A percentile compares a stretch with the other conserved stretches of the same genome.
Evolutionary conservation across 2,329 filamentous ascomycete genomes (phyloP).

Genomic region (Geosmithia morbida): DNA sequence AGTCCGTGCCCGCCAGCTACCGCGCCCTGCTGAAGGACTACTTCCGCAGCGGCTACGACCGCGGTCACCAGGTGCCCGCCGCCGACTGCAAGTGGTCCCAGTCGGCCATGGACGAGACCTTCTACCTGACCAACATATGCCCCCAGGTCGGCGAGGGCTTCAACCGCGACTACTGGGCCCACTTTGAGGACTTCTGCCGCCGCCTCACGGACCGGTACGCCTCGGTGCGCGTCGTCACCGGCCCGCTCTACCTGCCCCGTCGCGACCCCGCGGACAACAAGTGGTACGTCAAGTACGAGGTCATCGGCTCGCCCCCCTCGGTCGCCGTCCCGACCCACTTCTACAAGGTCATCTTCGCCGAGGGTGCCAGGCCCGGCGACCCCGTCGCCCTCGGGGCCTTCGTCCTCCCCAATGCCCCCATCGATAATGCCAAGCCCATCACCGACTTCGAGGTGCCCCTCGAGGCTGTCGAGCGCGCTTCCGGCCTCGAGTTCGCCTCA

Average conservation of each 20-base stretch:
- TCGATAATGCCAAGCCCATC: slow-evolving; percentile 76
- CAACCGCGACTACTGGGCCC: slow-evolving; percentile 98
- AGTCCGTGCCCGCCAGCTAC: slow-evolving; percentile 67
- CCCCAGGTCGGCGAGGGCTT: slow-evolving; percentile 97
- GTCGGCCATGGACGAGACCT: slow-evolving; percentile 87
- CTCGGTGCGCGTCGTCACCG: slow-evolving; percentile 80
- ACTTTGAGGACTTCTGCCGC: slow-evolving; percentile 95
- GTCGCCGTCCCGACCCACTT: slow-evolving; percentile 97
- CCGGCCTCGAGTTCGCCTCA: slow-evolving; percentile 77
- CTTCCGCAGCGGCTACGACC: slow-evolving; percentile 85
- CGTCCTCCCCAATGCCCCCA: slow-evolving; percentile 82
- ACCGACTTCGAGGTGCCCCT: slow-evolving; percentile 89
- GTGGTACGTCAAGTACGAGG: slow-evolving; percentile 91
- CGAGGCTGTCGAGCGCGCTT: slow-evolving; percentile 83
- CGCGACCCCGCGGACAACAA: slow-evolving; percentile 73
- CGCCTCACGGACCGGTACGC: slow-evolving; percentile 70
- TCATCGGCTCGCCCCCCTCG: slow-evolving; percentile 85
- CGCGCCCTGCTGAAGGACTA: slow-evolving; percentile 87
- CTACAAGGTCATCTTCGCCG: slow-evolving; percentile 97
- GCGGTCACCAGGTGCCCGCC: slow-evolving; percentile 92
- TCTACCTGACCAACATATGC: slow-evolving; percentile 91
- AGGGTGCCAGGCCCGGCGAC: slow-evolving; percentile 57
- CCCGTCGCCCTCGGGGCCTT: slow-evolving; percentile 87
- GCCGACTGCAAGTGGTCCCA: slow-evolving; percentile 96
- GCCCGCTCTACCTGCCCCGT: slow-evolving; percentile 83